Evolutionary conservation across 2,329 filamentous ascomycete species (phyloP).

Genomic region (Xylaria sp.): DNA sequence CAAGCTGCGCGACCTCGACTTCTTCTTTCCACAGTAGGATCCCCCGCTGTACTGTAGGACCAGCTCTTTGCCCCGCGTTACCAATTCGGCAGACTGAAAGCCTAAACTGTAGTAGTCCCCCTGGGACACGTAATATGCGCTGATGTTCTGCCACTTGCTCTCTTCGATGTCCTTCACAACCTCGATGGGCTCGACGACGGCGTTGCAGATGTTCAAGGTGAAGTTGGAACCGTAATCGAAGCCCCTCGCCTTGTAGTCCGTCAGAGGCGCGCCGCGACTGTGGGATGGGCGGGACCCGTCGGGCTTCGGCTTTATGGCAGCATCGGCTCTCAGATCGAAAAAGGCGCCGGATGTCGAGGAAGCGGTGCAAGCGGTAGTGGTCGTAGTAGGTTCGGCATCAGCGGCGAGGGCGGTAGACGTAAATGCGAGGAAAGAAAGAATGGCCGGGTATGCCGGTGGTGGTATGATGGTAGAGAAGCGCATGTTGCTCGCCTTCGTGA

Average conservation of each 20-base stretch:
- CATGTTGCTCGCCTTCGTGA: constrained; percentile 38
- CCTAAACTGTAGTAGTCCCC: constrained; percentile 80
- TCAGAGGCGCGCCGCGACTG: constrained; percentile 54
- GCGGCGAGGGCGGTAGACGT: constrained; percentile 48
- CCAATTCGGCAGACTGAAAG: constrained; percentile 67
- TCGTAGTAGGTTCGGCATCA: constrained; percentile 55
- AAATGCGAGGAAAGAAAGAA: constrained; percentile 54
- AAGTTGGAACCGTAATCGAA: constrained; percentile 86
- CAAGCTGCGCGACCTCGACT: constrained; percentile 50
- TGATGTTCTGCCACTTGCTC: constrained; percentile 75
- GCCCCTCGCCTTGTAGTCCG: constrained; percentile 73
- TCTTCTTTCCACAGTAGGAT: constrained; percentile 73
- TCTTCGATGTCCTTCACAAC: constrained; percentile 73
- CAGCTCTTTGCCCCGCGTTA: constrained; percentile 76
- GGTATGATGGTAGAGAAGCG: constrained; percentile 45
- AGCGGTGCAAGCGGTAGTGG: constrained; percentile 64
- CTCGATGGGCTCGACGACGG: constrained; percentile 74
- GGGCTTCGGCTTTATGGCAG: constrained; percentile 56
- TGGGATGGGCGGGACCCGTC: constrained; percentile 57
- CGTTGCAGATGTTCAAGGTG: constrained; percentile 82
- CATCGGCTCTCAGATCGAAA: constrained; percentile 68
- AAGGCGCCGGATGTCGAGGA: constrained; percentile 67
- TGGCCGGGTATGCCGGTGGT: constrained; percentile 41
- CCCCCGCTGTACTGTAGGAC: constrained; percentile 81
- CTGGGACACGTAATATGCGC: constrained; percentile 77